Evolutionary conservation across 2,329 filamentous ascomycete species (phyloP), one percentile per base, ranked within the genome.

Genomic region (Penicillium sp.): DNA sequence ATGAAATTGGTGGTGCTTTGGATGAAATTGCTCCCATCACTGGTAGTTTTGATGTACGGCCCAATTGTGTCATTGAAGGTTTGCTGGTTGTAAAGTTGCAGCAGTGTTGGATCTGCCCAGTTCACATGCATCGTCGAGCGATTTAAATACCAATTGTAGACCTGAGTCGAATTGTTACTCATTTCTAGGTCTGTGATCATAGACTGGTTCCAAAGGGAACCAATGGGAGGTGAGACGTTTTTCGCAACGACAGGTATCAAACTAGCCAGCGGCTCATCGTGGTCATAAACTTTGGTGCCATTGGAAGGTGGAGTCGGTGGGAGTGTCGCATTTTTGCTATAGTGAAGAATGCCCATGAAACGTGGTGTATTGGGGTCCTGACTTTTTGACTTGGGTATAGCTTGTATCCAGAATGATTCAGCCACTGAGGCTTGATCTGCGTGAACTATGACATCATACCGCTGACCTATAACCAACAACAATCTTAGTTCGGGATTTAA

Each of bases 401-500:
- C 51, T 23, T 35, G 52, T 10, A 58, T 58, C 56, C 52, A 55
- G 23, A 52, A 54, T 26, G 39, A 35, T 21, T 51, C 45, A 4
- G 42, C 52, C 9, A 50, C 25, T 7, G 26, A 27, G 2, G 29
- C 23, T 21, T 54, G 48, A 31, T 55, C 42, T 8, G 56, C 52
- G 16, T 47, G 46, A 19, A 58, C 25, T 13, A 58, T 52, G 7
- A 59, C n/a, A 43, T 59, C 56, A 25, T 59, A 59, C 1, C 56
- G 56, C 39, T 59, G 56, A 7, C 56, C 56, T 58, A 33, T 27
- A 35, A 16, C 11, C 1, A 25, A 8, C 5, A 25, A 11, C 8
- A 9, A 33, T 33, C n/a, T 45, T 11, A 14, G 5, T 3, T 21
- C 10, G 23, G 27, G 4, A 11, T 27, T 14, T 4, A 4, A n/a